Evolutionary conservation across 2,329 filamentous ascomycete genomes (phyloP).

Genomic region (Ceratocystis variospora): DNA sequence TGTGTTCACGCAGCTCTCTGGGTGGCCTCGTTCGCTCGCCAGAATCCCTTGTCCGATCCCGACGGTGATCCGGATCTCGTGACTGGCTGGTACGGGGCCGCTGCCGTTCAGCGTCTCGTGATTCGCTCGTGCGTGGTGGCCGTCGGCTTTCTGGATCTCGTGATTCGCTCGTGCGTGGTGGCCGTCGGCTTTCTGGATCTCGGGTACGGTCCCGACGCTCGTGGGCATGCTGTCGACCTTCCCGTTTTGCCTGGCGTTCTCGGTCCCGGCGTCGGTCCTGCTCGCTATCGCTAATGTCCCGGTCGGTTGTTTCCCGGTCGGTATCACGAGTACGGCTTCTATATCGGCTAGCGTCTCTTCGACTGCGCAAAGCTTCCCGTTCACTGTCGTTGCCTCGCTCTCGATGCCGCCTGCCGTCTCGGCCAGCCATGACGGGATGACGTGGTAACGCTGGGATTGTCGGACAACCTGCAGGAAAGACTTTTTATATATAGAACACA

Average conservation of each 20-base stretch:
- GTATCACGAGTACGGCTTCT: conserved; percentile 8
- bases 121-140: neutral
- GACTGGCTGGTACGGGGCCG: neutral
- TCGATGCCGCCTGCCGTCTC: conserved; percentile 12
- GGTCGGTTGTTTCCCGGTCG: conserved; percentile 6
- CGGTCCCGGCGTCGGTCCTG: conserved; percentile 7
- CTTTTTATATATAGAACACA: neutral
- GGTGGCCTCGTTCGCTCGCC: neutral
- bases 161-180: neutral
- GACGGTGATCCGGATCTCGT: neutral
- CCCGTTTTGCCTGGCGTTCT: conserved; percentile 8
- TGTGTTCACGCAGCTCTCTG: neutral
- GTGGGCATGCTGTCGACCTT: conserved; percentile 3
- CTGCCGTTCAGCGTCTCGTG: neutral
- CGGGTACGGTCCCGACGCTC: neutral
- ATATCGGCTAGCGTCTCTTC: conserved; percentile 10
- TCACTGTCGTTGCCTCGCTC: conserved; percentile 18
- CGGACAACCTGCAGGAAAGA: neutral
- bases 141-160: neutral
- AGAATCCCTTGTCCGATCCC: neutral
- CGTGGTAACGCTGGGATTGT: neutral
- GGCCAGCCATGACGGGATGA: conserved; percentile 10
- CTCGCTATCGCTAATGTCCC: neutral
- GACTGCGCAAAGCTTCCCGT: conserved; percentile 11
- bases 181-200: neutral